Evolutionary conservation across 2,329 filamentous ascomycete species (phyloP), one percentile per base, ranked within the genome.

Genomic region (Botrytis elliptica): DNA sequence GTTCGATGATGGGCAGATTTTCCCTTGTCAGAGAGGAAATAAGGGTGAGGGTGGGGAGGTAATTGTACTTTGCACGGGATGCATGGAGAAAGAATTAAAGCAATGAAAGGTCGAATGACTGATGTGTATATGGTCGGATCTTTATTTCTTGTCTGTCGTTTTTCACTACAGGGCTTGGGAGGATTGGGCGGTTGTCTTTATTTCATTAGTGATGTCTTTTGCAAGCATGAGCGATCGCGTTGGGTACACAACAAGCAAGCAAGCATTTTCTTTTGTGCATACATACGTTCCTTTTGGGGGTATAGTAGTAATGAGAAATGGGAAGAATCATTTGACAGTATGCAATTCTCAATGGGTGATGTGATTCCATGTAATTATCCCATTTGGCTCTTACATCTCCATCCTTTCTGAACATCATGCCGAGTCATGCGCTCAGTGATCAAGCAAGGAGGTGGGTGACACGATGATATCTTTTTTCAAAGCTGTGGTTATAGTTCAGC

Each of bases 1-100:
- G 0, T 91, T 92, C 77, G 86, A 88, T 52, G 89, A 91, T 77
- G 89, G 90, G 0, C 88, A 90, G 80, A 88, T 91, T 77, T 91
- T 91, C 80, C 88, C 89, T 59, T 72, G 70, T 46, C 70, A 72
- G 60, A 72, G 70, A 4, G 70, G 70, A 49, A 59, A 72, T 44
- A 86, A 87, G 75, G 84, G 88, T 70, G 85, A 86, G 36, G 84
- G 83, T n/a, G 85, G 85, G 5, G 81, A 84, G 69, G 85, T 84
- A 75, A 82, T 88, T 65, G 86, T 91, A 33, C 82, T 90, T 75
- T 92, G 90, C 80, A 90, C 88, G n/a, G 80, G 79, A 18, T 92
- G 90, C 79, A 86, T 89, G 76, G 84, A 87, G 78, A 84, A 83
- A 76, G 88, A 91, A 81, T 83, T 91, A 77, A 92, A 91, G 84